Evolutionary conservation across 139 green algal species (phyloP), one percentile per base, ranked within the genome.

Genomic region (Chlamydomonas incerta): DNA sequence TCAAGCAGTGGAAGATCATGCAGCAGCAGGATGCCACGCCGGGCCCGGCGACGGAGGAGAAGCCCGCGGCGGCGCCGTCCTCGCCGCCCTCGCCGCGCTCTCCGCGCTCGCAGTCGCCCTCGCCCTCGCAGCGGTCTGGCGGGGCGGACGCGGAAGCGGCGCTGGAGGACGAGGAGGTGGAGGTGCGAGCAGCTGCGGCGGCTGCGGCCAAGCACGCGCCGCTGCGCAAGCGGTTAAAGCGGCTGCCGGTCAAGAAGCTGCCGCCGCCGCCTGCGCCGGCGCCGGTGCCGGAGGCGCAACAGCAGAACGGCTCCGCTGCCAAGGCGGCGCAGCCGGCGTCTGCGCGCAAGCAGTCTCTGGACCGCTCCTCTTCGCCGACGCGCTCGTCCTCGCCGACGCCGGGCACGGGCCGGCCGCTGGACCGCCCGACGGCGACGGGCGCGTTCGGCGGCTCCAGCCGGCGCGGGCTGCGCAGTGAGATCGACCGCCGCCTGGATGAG

Each of bases 401-500:
- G 23, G 55, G 55, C 18, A 10, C 11, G 13, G 55, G 55, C 8
- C 41, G 41, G 41, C 41, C 41, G 41, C 8, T 8, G 41, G 41
- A 50, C 41, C 41, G 41, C 41, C 41, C 15, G 57, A 4, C n/a
- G 52, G 52, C n/a, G 14, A 37, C 55, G 55, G 55, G 55, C 6
- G 55, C 55, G 41, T 50, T 63, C 55, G n/a, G 33, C 52, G 4
- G 47, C 47, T 0, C 29, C 28, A 4, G 52, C 23, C 52, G 60
- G 26, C 41, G 63, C 28, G 18, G 41, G 1, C 46, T 34, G 8
- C 28, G 55, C 33, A 95, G 89, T 18, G 96, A 98, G 88, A 94
- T 98, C 14, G 95, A 98, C 88, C 88, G 95, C 5, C 80, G 93
- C 8, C 87, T 98, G 72, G 95, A 97, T 3, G 74, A 81, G 65